Evolutionary conservation across 768 basidiomycete species (phyloP), one percentile per base, ranked within the genome.

Genomic region (Kwoniella heveanensis): DNA sequence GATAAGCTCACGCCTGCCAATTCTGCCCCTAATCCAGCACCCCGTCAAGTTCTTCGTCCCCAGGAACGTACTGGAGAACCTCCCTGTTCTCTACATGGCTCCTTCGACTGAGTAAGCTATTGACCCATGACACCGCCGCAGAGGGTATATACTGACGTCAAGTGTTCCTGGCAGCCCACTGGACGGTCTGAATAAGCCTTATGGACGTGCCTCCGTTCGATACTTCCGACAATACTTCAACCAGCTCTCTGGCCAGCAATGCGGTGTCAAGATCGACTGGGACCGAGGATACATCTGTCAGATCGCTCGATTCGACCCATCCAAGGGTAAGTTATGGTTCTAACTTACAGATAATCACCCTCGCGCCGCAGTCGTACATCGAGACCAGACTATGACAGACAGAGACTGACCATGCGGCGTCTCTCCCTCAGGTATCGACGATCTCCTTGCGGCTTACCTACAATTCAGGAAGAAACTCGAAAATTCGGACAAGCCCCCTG

Each of bases 1-100:
- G n/a, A n/a, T n/a, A n/a, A n/a, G n/a, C n/a, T n/a, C n/a, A n/a
- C n/a, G n/a, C n/a, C n/a, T n/a, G n/a, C n/a, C n/a, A n/a, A n/a
- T n/a, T n/a, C n/a, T n/a, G n/a, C n/a, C n/a, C n/a, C n/a, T n/a
- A n/a, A n/a, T n/a, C n/a, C n/a, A 79, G 74, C 93, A 96, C 78
- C 93, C 94, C 19, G 92, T 97, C 71, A 89, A 85, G 83, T 91
- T 90, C 80, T 97, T 97, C 72, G 92, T 96, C 12, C 94, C 94
- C 2, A 86, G 86, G 68, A 88, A 89, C 72, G 92, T 95, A 4
- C 88, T 88, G 13, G 66, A 87, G 79, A 61, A 52, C 9, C 59
- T 75, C 22, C 67, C 78, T 10, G 76, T 80, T 1, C 61, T 79
- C 4, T 81, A 79, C 64, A 78, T 77, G 73, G 73, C 71, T 1